These are phyloP conservation scores for Arthroderma sp. DNA, from an alignment of 2,329 filamentous ascomycete species.

Conservation along the genomic window DNA sequence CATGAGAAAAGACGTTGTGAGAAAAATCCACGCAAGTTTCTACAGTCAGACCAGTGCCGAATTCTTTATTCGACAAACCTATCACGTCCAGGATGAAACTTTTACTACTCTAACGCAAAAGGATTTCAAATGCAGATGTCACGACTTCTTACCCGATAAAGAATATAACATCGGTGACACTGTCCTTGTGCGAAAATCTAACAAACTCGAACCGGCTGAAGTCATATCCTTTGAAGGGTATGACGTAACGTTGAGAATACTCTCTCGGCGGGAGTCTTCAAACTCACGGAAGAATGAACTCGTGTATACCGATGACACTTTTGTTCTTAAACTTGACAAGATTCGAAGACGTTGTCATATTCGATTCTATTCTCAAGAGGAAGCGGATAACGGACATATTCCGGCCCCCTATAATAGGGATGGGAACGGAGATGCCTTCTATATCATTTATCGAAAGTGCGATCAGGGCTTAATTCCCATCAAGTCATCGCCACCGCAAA, in stretches of 20 bases:
- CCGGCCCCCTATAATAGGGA: constrained; percentile 51
- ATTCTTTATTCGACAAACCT: constrained; percentile 60
- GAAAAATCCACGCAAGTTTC: constrained; percentile 46
- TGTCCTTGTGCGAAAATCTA: constrained; percentile 35
- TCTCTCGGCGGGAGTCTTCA: constrained; percentile 37
- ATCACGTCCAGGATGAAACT: constrained; percentile 44
- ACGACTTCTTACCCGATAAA: neutral
- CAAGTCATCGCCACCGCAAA: constrained; percentile 10
- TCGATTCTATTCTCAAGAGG: constrained; percentile 36
- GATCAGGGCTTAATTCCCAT: constrained; percentile 7
- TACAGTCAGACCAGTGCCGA: constrained; percentile 36
- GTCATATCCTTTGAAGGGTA: constrained; percentile 30
- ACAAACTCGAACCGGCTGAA: constrained; percentile 47
- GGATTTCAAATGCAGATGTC: constrained; percentile 44
- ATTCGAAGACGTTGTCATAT: constrained; percentile 49
- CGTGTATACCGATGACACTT: constrained; percentile 32
- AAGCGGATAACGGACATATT: constrained; percentile 27
- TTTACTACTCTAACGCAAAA: constrained; percentile 46
- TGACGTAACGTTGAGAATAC: constrained; percentile 36
- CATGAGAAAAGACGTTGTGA: constrained; percentile 42
- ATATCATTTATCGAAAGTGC: constrained; percentile 37
- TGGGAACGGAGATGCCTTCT: constrained; percentile 56
- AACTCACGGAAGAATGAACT: constrained; percentile 40
- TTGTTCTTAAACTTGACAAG: constrained; percentile 23
- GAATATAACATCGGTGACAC: constrained; percentile 45